phyloP scores from a whole-genome alignment of 805 yeast species.

The Kodamaea nitidulidarum region DNA sequence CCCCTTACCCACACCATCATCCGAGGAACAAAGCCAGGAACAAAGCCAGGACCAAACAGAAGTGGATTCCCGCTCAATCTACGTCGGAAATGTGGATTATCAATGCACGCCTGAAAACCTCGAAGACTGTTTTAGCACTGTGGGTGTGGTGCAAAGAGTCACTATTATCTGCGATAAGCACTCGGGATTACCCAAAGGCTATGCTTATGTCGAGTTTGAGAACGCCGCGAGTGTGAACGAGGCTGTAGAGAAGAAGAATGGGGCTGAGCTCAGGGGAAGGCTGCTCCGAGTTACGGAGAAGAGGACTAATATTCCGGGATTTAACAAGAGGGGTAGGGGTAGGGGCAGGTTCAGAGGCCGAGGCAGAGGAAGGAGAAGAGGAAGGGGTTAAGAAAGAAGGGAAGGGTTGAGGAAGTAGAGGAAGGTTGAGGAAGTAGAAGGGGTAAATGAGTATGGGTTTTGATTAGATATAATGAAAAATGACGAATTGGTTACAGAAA shows the following conservation, averaged over 20 bases:
- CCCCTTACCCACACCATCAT: no score
- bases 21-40: no score
- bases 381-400: slow-evolving; percentile 22
- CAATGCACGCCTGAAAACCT: slow-evolving; percentile 48
- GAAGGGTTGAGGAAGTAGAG: no score
- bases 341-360: slow-evolving; percentile 33
- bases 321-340: slow-evolving; percentile 22
- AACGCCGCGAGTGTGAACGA: slow-evolving; percentile 35
- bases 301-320: slow-evolving; percentile 54
- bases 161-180: slow-evolving; percentile 47
- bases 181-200: slow-evolving; percentile 51
- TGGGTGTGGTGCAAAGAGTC: slow-evolving; percentile 48
- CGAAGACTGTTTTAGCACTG: slow-evolving; percentile 42
- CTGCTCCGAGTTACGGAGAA: slow-evolving; percentile 46
- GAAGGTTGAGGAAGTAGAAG: no score
- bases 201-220: slow-evolving; percentile 61
- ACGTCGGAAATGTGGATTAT: slow-evolving; percentile 49
- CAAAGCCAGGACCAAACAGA: slow-evolving; percentile 22
- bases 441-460: no score
- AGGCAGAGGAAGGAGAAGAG: slow-evolving; percentile 28
- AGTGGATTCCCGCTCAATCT: slow-evolving; percentile 50
- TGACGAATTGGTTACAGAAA: no score
- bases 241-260: slow-evolving; percentile 45
- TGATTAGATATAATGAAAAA: no score
- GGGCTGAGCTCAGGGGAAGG: slow-evolving; percentile 42